Evolutionary conservation across 352 stramenopile species (phyloP).

Genomic region (Pythium rhizo-oryzae): DNA sequence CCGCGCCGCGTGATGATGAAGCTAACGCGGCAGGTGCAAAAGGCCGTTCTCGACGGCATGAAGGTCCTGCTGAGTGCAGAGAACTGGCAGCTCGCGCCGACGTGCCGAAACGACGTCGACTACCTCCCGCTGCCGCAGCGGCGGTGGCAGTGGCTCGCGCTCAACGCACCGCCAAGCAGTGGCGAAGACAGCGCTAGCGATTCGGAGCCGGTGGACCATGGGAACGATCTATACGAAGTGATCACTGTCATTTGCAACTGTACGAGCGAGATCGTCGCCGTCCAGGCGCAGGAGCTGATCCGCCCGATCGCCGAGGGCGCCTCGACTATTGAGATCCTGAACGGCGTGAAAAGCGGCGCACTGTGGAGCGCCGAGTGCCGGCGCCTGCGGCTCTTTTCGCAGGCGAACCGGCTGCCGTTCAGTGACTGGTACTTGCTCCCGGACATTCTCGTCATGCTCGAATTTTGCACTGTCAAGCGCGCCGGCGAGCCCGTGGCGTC

Average conservation of each 20-base stretch:
- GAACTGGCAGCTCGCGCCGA: conserved; percentile 54
- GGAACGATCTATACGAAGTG: conserved; percentile 48
- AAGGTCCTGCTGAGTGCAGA: conserved; percentile 50
- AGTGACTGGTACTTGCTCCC: conserved; percentile 51
- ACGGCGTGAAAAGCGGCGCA: conserved; percentile 30
- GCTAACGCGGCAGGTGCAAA: conserved; percentile 49
- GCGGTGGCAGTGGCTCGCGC: not conserved
- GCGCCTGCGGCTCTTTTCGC: conserved; percentile 55
- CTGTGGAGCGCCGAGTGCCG: conserved; percentile 50
- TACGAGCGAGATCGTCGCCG: conserved; percentile 52
- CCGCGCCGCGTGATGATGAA: conserved; percentile 51
- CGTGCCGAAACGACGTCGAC: conserved; percentile 21
- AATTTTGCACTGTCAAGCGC: conserved; percentile 44
- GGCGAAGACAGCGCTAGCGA: not conserved
- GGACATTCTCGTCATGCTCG: conserved; percentile 36
- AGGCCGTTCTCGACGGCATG: conserved; percentile 51
- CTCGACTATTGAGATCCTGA: conserved; percentile 32
- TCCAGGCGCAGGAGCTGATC: conserved; percentile 56
- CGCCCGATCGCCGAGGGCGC: conserved; percentile 40
- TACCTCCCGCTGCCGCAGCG: conserved; percentile 11
- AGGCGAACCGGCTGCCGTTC: conserved; percentile 48
- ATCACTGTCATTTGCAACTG: conserved; percentile 53
- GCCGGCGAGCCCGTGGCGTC: not conserved
- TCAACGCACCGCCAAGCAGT: not conserved
- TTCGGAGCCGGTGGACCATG: not conserved